A percentile compares a stretch with the other conserved stretches of the same genome.
Conservation (phyloP, 345 rosid genomes). For the Ceriops tagal region DNA sequence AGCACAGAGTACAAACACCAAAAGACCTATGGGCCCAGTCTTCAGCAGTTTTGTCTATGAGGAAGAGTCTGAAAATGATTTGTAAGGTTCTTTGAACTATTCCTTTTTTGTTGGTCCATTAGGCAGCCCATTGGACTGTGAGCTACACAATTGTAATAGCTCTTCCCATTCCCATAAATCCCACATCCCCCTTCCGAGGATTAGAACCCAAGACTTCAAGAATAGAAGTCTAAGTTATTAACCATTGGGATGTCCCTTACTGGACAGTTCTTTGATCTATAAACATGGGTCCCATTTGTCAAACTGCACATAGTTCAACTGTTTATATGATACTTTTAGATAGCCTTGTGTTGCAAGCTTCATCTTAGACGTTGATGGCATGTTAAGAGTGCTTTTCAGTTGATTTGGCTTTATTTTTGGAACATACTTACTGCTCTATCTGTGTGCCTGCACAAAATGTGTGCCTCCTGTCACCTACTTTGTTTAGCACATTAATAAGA, state of each 20-base stretch:
- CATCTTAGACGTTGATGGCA: background rate
- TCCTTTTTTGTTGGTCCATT: too few relatives aligned
- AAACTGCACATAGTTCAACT: background rate
- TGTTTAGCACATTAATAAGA: background rate
- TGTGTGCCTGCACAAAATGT: background rate
- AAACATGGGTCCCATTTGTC: background rate
- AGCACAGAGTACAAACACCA: slow-evolving; percentile 37
- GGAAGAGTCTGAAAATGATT: slow-evolving; percentile 75
- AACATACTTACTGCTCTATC: background rate
- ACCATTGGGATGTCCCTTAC: too few relatives aligned
- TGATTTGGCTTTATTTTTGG: background rate
- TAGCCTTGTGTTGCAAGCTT: background rate
- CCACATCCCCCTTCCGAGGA: too few relatives aligned
- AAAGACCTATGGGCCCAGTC: slow-evolving; percentile 85
- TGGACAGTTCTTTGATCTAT: slow-evolving; percentile 37
- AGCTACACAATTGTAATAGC: too few relatives aligned
- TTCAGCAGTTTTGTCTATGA: slow-evolving; percentile 78
- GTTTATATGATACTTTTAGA: background rate
- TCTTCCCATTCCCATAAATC: too few relatives aligned
- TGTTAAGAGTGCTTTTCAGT: background rate
- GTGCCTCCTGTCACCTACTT: background rate
- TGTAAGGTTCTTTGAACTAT: slow-evolving; percentile 60
- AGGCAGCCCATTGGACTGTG: too few relatives aligned
- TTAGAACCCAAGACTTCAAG: too few relatives aligned
- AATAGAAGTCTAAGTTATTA: too few relatives aligned